Evolutionary conservation across 306 rosid genomes (phyloP).

Genomic region (Vicia sativa): DNA sequence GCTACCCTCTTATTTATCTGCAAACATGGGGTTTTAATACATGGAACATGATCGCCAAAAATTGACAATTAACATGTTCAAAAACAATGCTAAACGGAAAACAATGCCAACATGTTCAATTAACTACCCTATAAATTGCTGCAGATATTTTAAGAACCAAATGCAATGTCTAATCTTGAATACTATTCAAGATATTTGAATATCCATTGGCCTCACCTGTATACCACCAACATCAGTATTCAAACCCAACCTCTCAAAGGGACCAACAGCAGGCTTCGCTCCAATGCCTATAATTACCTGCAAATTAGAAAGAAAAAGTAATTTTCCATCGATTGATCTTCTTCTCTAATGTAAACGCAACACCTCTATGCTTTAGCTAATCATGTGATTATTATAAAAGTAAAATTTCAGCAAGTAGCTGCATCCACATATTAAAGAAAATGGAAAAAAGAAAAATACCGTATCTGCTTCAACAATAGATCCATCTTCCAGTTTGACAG

Average conservation of each 20-base stretch:
- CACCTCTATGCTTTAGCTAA: constrained; percentile 20
- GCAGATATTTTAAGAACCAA: not conserved
- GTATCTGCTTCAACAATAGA: constrained; percentile 83
- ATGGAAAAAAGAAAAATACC: constrained; percentile 41
- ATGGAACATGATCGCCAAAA: constrained; percentile 22
- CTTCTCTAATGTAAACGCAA: constrained; percentile 10
- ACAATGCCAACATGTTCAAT: not conserved
- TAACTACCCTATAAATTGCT: not conserved
- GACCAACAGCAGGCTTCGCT: constrained; percentile 80
- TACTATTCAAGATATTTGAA: constrained; percentile 14
- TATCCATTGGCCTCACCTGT: constrained; percentile 56
- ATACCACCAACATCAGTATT: constrained; percentile 75
- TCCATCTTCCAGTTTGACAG: constrained; percentile 83
- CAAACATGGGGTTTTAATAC: constrained; percentile 18
- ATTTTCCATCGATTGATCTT: constrained; percentile 19
- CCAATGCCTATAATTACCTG: constrained; percentile 92
- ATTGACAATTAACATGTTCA: constrained; percentile 17
- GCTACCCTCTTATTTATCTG: constrained; percentile 26
- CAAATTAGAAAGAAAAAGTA: constrained; percentile 38
- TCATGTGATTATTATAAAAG: constrained; percentile 12
- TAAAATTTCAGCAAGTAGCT: constrained; percentile 14
- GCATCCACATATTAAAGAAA: constrained; percentile 11
- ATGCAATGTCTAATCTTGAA: constrained; percentile 26
- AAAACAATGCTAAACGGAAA: constrained; percentile 1
- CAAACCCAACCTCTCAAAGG: constrained; percentile 76